Base-by-base conservation (phyloP, 2,329 filamentous ascomycete species). In the Clarireedia homoeocarpa region DNA sequence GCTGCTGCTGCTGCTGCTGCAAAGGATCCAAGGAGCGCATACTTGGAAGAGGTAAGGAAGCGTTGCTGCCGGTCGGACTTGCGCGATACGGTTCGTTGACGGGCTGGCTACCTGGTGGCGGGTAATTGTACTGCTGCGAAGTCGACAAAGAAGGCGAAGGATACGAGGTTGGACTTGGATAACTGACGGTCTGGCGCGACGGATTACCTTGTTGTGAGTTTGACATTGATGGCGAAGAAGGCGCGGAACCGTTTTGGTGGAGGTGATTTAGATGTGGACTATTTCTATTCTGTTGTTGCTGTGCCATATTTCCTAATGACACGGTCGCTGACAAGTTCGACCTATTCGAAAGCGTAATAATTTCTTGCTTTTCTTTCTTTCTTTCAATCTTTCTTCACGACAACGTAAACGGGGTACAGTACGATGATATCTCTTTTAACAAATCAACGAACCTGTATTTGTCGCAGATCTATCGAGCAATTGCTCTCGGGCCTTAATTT, bases 11-110 rank as follows among this genome's bases (percentile, higher is more conserved):
- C 42, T 65, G 68, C 48, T 67, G 68, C 45, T 70, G 69, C 65
- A 68, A 63, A 38, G 71, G 72, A 64, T 78, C 74, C 58, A 75
- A 70, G 61, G 75, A 68, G 63, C 76, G 75, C 69, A 80, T 77
- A 47, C 75, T 75, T 49, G 77, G 77, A 46, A 79, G 71, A 58
- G 74, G 75, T 56, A 78, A 65, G 6, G 76, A 73, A 42, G 73
- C 62, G 71, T 70, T 68, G 66, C 72, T 66, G 70, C 74, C 57
- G 66, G 77, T 65, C 65, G 78, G 62, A 60, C 67, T 66, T 57
- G 70, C 74, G 62, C 74, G 72, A 63, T 77, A 75, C 61, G 72
- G 68, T 60, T 77, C 73, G 60, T 65, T 66, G 59, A 63, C 55
- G 6, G 39, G 20, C 45, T 67, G 64, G 48, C 65, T 65, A 53